Evolutionary conservation across 1,284 basidiomycete genomes (phyloP).

Genomic region (Inonotus obliquus): DNA sequence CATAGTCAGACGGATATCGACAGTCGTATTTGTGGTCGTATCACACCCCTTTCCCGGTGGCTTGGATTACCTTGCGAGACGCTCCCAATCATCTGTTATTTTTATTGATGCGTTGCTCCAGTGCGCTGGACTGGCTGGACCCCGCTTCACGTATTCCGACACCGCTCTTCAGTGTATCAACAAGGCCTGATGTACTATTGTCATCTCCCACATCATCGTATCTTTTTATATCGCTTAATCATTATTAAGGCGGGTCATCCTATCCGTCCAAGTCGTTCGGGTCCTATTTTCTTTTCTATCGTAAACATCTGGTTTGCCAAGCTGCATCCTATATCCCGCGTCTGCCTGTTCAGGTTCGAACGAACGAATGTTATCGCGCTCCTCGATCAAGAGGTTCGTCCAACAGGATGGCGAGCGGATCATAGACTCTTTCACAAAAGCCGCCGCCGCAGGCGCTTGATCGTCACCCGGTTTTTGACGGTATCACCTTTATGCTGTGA

Average conservation of each 20-base stretch:
- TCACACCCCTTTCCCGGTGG: background rate
- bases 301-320: background rate
- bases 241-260: background rate
- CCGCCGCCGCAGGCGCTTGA: background rate
- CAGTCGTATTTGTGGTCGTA: background rate
- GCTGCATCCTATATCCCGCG: background rate
- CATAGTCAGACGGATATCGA: background rate
- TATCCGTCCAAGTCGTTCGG: background rate
- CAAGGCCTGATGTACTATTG: conserved; percentile 11
- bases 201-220: conserved; percentile 1
- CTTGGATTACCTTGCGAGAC: background rate
- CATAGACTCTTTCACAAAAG: too few relatives aligned
- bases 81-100: background rate
- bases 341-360: background rate
- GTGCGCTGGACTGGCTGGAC: conserved; percentile 9
- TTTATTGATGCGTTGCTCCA: background rate
- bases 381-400: background rate
- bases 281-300: background rate
- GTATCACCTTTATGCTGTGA: too few relatives aligned
- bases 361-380: background rate
- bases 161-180: conserved; percentile 2
- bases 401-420: background rate
- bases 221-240: background rate
- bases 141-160: background rate
- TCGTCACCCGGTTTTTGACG: background rate